Conservation (phyloP, 805 yeast species). For the Candida anglica region DNA sequence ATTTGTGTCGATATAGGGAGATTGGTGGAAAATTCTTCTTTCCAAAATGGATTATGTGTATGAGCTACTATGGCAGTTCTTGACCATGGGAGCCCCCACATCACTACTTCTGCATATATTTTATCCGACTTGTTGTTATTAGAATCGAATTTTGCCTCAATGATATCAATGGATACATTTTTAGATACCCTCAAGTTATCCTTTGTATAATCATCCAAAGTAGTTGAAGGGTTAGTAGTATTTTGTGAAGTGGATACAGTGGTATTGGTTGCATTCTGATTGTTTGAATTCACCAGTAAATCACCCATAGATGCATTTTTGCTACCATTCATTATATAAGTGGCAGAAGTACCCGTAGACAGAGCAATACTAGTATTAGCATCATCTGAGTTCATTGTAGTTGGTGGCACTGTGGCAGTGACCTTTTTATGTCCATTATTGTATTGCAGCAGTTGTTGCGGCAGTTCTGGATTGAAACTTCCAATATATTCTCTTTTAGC, state of each 20-base stretch:
- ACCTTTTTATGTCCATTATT: too few relatives aligned
- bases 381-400: not conserved
- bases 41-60: slow-evolving; percentile 67
- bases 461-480: slow-evolving; percentile 9
- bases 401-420: slow-evolving; percentile 2
- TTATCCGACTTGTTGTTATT: slow-evolving; percentile 10
- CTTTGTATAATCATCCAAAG: slow-evolving; percentile 13
- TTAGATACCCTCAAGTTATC: slow-evolving; percentile 52
- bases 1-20: slow-evolving; percentile 53
- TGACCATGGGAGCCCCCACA: slow-evolving; percentile 77
- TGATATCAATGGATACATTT: slow-evolving; percentile 49
- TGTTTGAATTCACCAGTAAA: not conserved
- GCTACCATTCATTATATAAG: not conserved
- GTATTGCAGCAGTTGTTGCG: not conserved
- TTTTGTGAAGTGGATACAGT: slow-evolving; percentile 3
- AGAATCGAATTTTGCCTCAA: slow-evolving; percentile 57
- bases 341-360: not conserved
- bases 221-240: not conserved
- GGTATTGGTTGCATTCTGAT: not conserved
- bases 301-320: not conserved
- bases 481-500: slow-evolving; percentile 56
- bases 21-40: slow-evolving; percentile 67
- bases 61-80: slow-evolving; percentile 63
- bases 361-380: not conserved
- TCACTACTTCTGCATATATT: slow-evolving; percentile 64